Percentiles rank a stretch among this genome's conserved stretches.
Evolutionary conservation across 2,329 filamentous ascomycete species (phyloP).

Genomic region (Clarireedia paspali): DNA sequence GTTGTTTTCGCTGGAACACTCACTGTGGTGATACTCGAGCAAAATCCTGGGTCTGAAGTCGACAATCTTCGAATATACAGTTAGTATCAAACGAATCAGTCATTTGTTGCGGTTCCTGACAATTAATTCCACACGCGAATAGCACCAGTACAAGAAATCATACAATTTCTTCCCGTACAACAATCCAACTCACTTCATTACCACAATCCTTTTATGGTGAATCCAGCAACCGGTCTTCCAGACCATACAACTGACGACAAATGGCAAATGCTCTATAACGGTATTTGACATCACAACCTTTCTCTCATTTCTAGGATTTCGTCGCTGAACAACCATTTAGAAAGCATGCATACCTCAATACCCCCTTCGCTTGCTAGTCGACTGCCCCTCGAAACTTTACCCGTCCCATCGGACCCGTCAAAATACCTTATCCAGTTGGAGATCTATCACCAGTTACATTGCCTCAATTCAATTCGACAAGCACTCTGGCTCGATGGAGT

Average conservation of each 20-base stretch:
- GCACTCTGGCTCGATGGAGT: neutral
- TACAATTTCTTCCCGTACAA: neutral
- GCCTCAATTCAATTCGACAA: constrained; percentile 1
- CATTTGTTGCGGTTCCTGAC: neutral
- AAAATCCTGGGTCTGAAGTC: neutral
- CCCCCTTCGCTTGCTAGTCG: neutral
- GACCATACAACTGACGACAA: neutral
- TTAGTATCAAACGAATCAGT: neutral
- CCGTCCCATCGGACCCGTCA: neutral
- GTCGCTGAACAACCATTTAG: neutral
- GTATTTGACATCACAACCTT: neutral
- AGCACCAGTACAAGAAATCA: constrained; percentile 1
- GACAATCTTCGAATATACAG: neutral
- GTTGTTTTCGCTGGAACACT: neutral
- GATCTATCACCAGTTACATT: neutral
- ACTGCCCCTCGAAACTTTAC: neutral
- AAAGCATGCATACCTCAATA: constrained; percentile 1
- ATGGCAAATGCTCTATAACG: constrained; percentile 1
- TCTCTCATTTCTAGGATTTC: neutral
- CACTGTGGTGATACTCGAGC: neutral
- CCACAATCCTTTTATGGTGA: neutral
- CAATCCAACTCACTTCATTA: neutral
- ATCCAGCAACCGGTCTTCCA: neutral
- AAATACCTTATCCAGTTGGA: neutral
- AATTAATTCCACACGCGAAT: neutral